phyloP scores from a whole-genome alignment of 495 filamentous ascomycete species.

The Aspergillus olivimuriae region DNA sequence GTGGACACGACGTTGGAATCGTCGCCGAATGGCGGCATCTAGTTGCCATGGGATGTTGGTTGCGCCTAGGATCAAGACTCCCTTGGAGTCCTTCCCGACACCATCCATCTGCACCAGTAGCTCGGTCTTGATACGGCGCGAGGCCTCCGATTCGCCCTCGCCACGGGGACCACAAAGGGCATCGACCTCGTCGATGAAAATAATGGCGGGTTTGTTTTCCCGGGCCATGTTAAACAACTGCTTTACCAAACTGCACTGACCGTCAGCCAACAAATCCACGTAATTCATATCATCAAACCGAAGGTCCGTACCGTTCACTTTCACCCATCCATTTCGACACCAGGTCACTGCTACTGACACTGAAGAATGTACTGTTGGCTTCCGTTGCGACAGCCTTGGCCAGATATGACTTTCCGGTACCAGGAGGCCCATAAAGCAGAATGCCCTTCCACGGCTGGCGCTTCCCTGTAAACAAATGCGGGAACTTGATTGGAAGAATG shows the following conservation, averaged over 20 bases:
- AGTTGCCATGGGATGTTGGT: constrained; percentile 99
- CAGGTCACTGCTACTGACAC: constrained; percentile 91
- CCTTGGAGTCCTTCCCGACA: constrained; percentile 88
- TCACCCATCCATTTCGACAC: constrained; percentile 99
- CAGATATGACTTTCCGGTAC: constrained; percentile 94
- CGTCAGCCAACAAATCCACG: too few species aligned
- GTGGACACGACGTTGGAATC: constrained; percentile 94
- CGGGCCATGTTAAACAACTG: constrained; percentile 97
- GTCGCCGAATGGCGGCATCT: constrained; percentile 92
- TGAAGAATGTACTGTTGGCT: constrained; percentile 99
- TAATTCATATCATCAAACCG: too few species aligned
- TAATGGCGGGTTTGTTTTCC: constrained; percentile 96
- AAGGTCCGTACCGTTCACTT: constrained; percentile 88
- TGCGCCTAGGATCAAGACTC: constrained; percentile 90
- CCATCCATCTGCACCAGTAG: constrained; percentile 99
- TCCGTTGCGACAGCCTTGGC: constrained; percentile 98
- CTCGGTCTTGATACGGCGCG: constrained; percentile 95
- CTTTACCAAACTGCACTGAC: constrained; percentile 88
- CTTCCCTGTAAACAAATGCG: constrained; percentile 94
- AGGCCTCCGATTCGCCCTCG: constrained; percentile 96
- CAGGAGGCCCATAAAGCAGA: constrained; percentile 89
- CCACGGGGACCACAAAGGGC: constrained; percentile 93
- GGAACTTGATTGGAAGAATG: constrained; percentile 95
- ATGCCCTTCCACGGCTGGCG: constrained; percentile 98
- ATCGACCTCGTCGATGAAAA: constrained; percentile 99